Base-by-base conservation (phyloP, 768 basidiomycete genomes). In the Phlebiopsis gigantea region DNA sequence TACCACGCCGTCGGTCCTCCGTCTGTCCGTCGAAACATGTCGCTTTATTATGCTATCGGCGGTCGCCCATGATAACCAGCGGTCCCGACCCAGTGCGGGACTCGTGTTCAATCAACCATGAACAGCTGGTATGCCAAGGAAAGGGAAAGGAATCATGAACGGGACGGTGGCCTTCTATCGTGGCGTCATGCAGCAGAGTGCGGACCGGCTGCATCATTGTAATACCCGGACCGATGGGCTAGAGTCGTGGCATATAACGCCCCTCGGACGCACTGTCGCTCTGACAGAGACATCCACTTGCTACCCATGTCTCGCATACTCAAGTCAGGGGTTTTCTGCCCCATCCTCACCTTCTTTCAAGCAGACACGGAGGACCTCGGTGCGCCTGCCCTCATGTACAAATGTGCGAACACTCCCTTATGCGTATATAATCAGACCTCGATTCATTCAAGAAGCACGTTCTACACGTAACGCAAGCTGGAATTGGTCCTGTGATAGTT, bases 301-400 rank as follows among this genome's bases (percentile, higher is more conserved):
- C 21, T n/a, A 21, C 8, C 26, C 25, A 21, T 29, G 29, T 9
- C 47, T 1, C 85, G 89, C 54, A 78, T 80, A 17, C 74, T 96
- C 61, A 80, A 75, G 54, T 70, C 90, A 22, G 92, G 93, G 44
- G 81, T 96, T 56, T 94, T 80, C 71, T 87, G 89, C 9, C 94
- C 94, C 29, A 82, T 96, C 64, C 90, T 87, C 29, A 83, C 92
- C 15, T 95, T 96, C 76, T 94, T 92, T 77, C 69, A 84, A 19
- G 75, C 78, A 1, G 79, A 77, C 31, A 80, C 84, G 42, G 90
- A 95, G 70, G 91, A 94, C 62, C 80, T 96, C 55, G 93, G 92
- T 90, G 64, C 66, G 82, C 14, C 31, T 75, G 30, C 51, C 22
- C 29, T 17, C 48, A 30, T 53, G 8, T 30, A n/a, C 28, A 14